Conservation (phyloP, 257 asterid genomes). For the Nicotiana tomentosiformis region DNA sequence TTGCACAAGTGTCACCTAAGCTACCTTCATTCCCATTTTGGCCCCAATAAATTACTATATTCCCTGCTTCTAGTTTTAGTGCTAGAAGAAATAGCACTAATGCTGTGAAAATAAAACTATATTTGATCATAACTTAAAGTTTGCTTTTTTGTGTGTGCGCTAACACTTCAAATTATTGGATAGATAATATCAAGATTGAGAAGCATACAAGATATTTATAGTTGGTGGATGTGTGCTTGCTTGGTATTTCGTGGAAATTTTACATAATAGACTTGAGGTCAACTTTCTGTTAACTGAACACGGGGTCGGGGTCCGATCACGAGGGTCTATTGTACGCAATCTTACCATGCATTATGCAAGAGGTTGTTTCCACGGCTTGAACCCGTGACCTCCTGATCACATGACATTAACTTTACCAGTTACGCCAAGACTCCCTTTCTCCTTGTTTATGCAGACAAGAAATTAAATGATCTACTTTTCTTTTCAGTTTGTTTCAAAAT, state of each 20-base stretch:
- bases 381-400: too few relatives aligned
- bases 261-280: neutral
- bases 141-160: neutral
- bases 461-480: too few relatives aligned
- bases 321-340: too few relatives aligned
- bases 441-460: too few relatives aligned
- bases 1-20: constrained; percentile 61
- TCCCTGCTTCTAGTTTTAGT: constrained; percentile 23
- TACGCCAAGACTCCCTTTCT: too few relatives aligned
- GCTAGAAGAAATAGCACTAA: neutral
- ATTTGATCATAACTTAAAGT: neutral
- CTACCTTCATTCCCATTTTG: constrained; percentile 72
- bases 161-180: neutral
- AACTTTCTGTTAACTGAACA: neutral
- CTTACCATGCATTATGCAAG: too few relatives aligned
- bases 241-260: neutral
- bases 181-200: neutral
- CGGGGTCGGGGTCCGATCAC: rapidly evolving
- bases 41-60: constrained; percentile 74
- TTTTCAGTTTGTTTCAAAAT: too few relatives aligned
- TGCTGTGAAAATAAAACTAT: neutral
- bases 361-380: too few relatives aligned
- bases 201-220: neutral
- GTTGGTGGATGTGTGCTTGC: neutral
- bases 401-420: too few relatives aligned